Percentiles rank a stretch among this genome's conserved stretches.
Evolutionary conservation across 2,329 filamentous ascomycete species (phyloP).

Genomic region (Biscogniauxia sp.): DNA sequence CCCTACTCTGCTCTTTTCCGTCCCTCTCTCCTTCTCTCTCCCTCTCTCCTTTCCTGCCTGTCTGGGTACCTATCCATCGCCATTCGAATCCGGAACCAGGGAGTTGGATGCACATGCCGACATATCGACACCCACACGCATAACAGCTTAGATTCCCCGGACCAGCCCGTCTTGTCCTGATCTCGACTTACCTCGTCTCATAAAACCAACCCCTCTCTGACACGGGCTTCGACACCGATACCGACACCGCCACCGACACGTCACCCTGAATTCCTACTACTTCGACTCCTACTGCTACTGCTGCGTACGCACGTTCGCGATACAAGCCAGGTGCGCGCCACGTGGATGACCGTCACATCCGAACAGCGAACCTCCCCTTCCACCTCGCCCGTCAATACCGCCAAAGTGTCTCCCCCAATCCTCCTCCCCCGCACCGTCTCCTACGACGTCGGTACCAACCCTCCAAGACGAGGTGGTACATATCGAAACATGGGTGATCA

Average conservation of each 20-base stretch:
- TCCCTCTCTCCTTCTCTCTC: background rate
- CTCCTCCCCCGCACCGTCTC: constrained; percentile 86
- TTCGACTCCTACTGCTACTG: background rate
- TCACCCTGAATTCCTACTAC: background rate
- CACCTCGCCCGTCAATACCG: constrained; percentile 61
- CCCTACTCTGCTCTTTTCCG: too few relatives aligned
- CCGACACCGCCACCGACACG: too few relatives aligned
- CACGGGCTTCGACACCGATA: too few relatives aligned
- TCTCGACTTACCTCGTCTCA: too few relatives aligned
- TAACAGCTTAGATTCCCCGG: too few relatives aligned
- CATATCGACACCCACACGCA: too few relatives aligned
- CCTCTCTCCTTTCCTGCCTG: too few relatives aligned
- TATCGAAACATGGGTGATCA: constrained; percentile 59
- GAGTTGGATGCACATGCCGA: too few relatives aligned
- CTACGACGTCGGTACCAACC: constrained; percentile 79
- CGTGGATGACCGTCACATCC: constrained; percentile 21
- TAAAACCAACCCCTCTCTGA: too few relatives aligned
- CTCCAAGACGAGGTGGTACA: constrained; percentile 59
- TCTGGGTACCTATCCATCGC: too few relatives aligned
- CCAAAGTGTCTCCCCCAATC: constrained; percentile 92
- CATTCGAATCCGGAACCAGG: too few relatives aligned
- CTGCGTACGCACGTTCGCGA: constrained; percentile 1
- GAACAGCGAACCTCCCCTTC: constrained; percentile 18
- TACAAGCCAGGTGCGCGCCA: constrained; percentile 5
- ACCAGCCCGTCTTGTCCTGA: too few relatives aligned